Base-by-base conservation (phyloP, 129 eudicot genomes). In the Flaveria robusta region DNA sequence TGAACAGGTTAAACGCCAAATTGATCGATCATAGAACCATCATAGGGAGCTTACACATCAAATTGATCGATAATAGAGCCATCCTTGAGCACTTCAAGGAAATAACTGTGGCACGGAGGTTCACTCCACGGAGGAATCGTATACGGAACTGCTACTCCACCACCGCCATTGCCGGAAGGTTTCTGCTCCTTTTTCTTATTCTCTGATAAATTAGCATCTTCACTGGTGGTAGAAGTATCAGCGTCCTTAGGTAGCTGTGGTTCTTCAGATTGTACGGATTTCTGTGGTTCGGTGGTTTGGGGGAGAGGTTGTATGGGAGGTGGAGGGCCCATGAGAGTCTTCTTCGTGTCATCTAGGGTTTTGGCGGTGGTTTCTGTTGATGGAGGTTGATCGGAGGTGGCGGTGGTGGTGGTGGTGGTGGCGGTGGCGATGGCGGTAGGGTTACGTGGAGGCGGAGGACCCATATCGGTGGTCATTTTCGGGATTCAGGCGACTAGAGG, bases 111-210 rank as follows among this genome's bases (percentile, higher is more conserved):
- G 62, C 85, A 77, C 0, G 99, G 99, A 49, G 97, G 83, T 29
- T 78, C 94, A 70, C 96, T 91, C 99, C 99, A 94, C 9, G 82
- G n/a, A 23, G 99, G 99, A 77, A 91, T 89, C 4, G 85, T 79
- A 73, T 94, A 94, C 16, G 99, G 96, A 31, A 86, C 86, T 2
- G 82, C 47, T 60, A 72, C 54, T 72, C 24, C 67, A 39, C 74
- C 74, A 68, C 68, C 78, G 34, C 10, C 72, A 68, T 72, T 66
- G 79, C 55, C n/a, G 24, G 84, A 29, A 6, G 79, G 76, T 54
- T 63, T 70, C 43, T 78, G 88, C 60, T 72, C 80, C 75, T 72
- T 68, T 4, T 65, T 77, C n/a, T 58, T 62, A 45, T 16, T 77
- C 62, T 78, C 79, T 26, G 55, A 12, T 4, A 26, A 34, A 73